Evolutionary conservation across 805 yeast species (phyloP), one percentile per base, ranked within the genome.

Genomic region (Candida krabiensis): DNA sequence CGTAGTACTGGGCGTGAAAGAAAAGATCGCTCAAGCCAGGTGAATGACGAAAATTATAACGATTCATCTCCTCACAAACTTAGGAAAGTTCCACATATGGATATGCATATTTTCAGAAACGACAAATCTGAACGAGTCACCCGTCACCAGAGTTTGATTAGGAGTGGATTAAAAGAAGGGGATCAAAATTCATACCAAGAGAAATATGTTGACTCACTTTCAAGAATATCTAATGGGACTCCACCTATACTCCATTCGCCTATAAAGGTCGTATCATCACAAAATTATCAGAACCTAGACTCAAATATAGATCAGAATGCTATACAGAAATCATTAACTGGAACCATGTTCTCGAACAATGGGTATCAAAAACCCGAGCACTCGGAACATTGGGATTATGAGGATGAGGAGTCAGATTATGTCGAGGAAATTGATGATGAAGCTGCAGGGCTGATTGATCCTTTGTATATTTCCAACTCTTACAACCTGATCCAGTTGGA

Each of bases 21-120:
- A 19, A 11, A 15, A 3, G 16, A 28, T 16, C 38, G 28, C 14
- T 19, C 33, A 18, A 23, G 24, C 19, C 33, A 9, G n/a, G 22
- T 40, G 24, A 48, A 50, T 33, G 49, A 48, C 37, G 53, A 50
- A 26, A 50, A 50, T 23, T 32, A 30, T 23, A 39, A 47, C 16
- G 45, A 40, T 13, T 21, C 30, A 8, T 18, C 33, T 4, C 37
- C 44, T 4, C 51, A 41, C 24, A 43, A 48, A 33, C 34, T 52
- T 12, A 39, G 50, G 13, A 50, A 47, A 30, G 43, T 46, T 28
- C 55, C 53, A 9, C 44, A 44, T 21, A 33, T 52, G 4, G 43
- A 45, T 24, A 37, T 42, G 43, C 40, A 44, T 26, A 37, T 46
- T 9, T 36, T 47, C 22, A 37, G 30, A 15, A 21, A 33, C 11